Evolutionary conservation across 371 early-diverging fungal genomes (phyloP).

Genomic region (Syncephalastrum racemosum): DNA sequence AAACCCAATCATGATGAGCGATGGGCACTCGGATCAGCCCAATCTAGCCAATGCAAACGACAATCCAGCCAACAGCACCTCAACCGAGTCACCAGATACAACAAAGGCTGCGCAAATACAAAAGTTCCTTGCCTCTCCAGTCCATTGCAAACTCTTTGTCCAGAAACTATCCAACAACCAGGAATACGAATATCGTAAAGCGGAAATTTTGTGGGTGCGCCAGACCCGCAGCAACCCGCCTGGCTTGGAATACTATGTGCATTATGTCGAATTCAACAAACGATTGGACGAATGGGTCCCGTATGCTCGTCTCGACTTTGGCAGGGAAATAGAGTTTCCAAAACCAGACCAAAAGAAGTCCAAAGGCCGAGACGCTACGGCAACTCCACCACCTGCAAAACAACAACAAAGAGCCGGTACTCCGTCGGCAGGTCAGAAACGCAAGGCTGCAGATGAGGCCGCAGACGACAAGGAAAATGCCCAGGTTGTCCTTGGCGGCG

Average conservation of each 20-base stretch:
- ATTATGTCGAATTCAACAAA: slow-evolving; percentile 98
- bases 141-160: slow-evolving; percentile 74
- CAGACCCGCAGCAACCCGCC: slow-evolving; percentile 34
- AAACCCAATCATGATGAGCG: slow-evolving; percentile 1
- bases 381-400: slow-evolving; percentile 23
- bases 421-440: slow-evolving; percentile 31
- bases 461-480: slow-evolving; percentile 24
- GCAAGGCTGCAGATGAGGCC: slow-evolving; percentile 18
- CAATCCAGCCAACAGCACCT: not conserved
- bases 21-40: not conserved
- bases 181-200: slow-evolving; percentile 74
- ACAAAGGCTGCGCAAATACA: slow-evolving; percentile 9
- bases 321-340: slow-evolving; percentile 75
- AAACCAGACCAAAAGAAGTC: slow-evolving; percentile 63
- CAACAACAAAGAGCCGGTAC: slow-evolving; percentile 17
- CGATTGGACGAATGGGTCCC: slow-evolving; percentile 99
- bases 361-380: slow-evolving; percentile 47
- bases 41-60: slow-evolving; percentile 1
- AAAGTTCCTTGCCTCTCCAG: slow-evolving; percentile 31
- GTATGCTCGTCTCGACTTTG: slow-evolving; percentile 69
- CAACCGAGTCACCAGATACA: not conserved
- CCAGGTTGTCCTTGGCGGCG: slow-evolving; percentile 43
- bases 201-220: slow-evolving; percentile 92
- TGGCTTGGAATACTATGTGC: slow-evolving; percentile 92
- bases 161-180: slow-evolving; percentile 50